Evolutionary conservation across 2,329 filamentous ascomycete species (phyloP).

Genomic region (Mollisia scopiformis): DNA sequence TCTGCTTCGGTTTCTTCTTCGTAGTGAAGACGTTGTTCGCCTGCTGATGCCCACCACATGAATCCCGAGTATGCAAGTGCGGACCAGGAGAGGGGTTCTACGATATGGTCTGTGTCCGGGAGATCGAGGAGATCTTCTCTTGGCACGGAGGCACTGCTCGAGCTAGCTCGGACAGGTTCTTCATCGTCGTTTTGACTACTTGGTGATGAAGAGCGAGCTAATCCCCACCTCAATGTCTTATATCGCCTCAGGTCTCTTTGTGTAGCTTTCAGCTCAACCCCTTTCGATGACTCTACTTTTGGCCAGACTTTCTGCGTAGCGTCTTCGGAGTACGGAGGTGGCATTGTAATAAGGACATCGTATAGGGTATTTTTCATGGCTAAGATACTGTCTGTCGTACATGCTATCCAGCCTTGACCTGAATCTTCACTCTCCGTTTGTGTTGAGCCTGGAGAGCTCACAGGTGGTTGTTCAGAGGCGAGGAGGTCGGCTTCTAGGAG

Average conservation of each 20-base stretch:
- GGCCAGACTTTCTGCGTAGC: conserved; percentile 73
- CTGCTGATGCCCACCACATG: conserved; percentile 89
- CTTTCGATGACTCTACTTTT: conserved; percentile 67
- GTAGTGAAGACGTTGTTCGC: conserved; percentile 67
- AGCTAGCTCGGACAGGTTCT: conserved; percentile 30
- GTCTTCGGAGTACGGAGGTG: conserved; percentile 60
- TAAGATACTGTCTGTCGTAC: conserved; percentile 93
- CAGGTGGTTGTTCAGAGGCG: conserved; percentile 41
- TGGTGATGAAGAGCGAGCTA: conserved; percentile 46
- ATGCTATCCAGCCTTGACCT: conserved; percentile 82
- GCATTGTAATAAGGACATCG: conserved; percentile 86
- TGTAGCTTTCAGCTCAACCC: conserved; percentile 75
- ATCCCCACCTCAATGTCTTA: conserved; percentile 65
- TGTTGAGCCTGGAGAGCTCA: conserved; percentile 32
- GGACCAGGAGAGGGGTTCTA: conserved; percentile 70
- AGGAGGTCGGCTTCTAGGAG: conserved; percentile 68
- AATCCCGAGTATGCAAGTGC: conserved; percentile 80
- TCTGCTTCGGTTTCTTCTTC: conserved; percentile 63
- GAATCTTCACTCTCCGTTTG: conserved; percentile 43
- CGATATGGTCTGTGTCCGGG: conserved; percentile 53
- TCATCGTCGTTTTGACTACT: conserved; percentile 10
- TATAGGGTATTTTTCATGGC: conserved; percentile 84
- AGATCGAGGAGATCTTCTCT: conserved; percentile 47
- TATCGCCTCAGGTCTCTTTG: conserved; percentile 89
- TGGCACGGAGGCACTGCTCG: conserved; percentile 29